Evolutionary conservation across 106 monocot genomes (phyloP), one percentile per base, ranked within the genome.

Genomic region (Iris macrosiphon): DNA sequence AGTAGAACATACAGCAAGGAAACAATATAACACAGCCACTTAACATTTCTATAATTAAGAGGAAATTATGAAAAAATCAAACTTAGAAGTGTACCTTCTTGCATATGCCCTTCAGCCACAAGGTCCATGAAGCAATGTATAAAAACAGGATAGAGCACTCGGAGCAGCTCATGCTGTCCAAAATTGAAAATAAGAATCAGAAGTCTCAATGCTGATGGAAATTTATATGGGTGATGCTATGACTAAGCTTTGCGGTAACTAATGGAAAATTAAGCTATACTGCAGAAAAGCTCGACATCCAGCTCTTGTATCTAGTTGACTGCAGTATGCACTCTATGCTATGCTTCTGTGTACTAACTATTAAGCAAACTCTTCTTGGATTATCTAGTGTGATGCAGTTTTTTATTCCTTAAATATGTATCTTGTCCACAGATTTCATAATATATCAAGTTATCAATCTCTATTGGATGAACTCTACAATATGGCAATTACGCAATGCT

Each of bases 111-210:
- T 70, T 80, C 79, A 34, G 85, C 83, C 19, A 98, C 74, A 66
- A 98, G 74, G 78, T 98, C 90, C 83, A 98, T 82, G 72, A 90
- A 98, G 61, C 83, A 87, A 40, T 98, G 96, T 26, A 90, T 91
- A 66, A 80, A 98, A 44, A 90, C 83, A 5, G 96, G 90, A 78
- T 98, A 98, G 5, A 98, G 85, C 26, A 98, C 80, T 25, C 78
- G 85, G 44, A 96, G 85, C 19, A 98, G 63, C 57, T 98, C 96
- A 72, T 87, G 86, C 96, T 98, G 80, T 19, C 57, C 24, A 75
- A 67, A 80, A 21, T 23, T 26, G 14, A 50, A 57, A 43, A 13
- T 24, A 16, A 19, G 11, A 33, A 10, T 7, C 27, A 40, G 13
- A 7, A 44, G 28, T 61, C 25, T 20, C 1, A 18, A 23, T 24